phyloP scores from a whole-genome alignment of 2,329 filamentous ascomycete genomes.

The Pseudogymnoascus sp. region DNA sequence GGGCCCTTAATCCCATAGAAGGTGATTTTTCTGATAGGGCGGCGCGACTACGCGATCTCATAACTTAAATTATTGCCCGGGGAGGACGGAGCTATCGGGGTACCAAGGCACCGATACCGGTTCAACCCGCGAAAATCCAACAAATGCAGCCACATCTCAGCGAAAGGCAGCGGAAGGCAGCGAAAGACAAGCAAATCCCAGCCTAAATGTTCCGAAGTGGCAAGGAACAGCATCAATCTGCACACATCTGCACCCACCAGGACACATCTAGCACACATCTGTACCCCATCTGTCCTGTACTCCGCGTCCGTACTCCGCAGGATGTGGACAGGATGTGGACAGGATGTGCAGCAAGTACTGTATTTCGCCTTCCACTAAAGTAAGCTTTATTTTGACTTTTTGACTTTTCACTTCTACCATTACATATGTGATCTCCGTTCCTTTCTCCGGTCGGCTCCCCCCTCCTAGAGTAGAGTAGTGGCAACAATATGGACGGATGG shows the following conservation, averaged over 20 bases:
- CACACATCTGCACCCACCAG: not conserved
- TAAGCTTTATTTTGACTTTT: not conserved
- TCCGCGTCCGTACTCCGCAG: not conserved
- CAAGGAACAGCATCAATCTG: not conserved
- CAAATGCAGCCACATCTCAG: not conserved
- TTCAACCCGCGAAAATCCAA: slow-evolving; percentile 6
- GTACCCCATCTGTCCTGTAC: not conserved
- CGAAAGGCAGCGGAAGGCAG: too few relatives aligned
- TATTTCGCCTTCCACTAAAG: not conserved
- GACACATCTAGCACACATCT: too few relatives aligned
- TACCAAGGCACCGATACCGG: slow-evolving; percentile 4
- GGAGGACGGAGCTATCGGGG: slow-evolving; percentile 3
- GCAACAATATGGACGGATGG: not conserved
- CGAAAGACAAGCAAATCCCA: not conserved
- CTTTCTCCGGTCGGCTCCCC: not conserved
- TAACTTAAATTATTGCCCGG: slow-evolving; percentile 7
- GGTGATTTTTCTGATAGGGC: slow-evolving; percentile 7
- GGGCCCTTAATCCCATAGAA: not conserved
- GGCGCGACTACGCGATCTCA: not conserved
- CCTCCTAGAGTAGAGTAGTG: not conserved
- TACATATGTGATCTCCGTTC: not conserved
- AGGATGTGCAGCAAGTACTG: not conserved
- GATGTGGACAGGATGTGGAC: not conserved
- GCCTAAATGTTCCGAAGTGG: not conserved
- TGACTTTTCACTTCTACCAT: not conserved